phyloP scores from a whole-genome alignment of 2,329 filamentous ascomycete genomes.

The Drechslera avenae region DNA sequence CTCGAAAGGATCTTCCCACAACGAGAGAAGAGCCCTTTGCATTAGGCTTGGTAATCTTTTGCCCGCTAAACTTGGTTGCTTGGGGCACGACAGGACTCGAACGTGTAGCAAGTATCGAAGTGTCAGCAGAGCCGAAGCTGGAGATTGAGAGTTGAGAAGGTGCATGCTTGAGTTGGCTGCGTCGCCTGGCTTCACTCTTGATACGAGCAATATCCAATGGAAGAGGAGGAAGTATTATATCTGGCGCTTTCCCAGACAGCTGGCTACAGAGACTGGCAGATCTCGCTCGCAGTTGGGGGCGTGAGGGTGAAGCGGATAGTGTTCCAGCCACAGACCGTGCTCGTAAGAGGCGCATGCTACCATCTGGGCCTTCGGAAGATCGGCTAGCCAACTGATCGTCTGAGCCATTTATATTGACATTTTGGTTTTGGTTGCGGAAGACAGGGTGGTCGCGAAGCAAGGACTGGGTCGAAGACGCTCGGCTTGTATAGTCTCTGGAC shows the following conservation, averaged over 20 bases:
- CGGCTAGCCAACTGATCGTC: not conserved
- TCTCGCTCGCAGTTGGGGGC: constrained; percentile 30
- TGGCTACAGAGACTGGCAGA: constrained; percentile 35
- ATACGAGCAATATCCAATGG: constrained; percentile 43
- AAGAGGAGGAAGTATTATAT: constrained; percentile 51
- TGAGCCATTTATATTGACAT: no score
- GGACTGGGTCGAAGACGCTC: constrained; percentile 33
- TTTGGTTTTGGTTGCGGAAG: constrained; percentile 24
- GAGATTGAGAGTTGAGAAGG: constrained; percentile 49
- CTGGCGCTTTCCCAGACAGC: constrained; percentile 47
- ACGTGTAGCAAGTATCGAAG: constrained; percentile 49
- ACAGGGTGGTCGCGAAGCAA: constrained; percentile 37
- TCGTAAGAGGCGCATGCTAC: constrained; percentile 25
- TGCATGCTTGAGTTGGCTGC: constrained; percentile 34
- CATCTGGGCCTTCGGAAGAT: constrained; percentile 1
- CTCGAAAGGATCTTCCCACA: constrained; percentile 38
- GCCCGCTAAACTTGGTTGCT: constrained; percentile 33
- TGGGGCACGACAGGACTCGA: constrained; percentile 43
- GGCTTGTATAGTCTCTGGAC: constrained; percentile 25
- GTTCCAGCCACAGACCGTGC: constrained; percentile 36
- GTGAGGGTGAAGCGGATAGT: constrained; percentile 14
- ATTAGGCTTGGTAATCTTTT: constrained; percentile 45
- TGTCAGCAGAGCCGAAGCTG: constrained; percentile 49
- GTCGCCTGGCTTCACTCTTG: constrained; percentile 28
- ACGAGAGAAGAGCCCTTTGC: constrained; percentile 42